A percentile compares a stretch with the other conserved stretches of the same genome.
phyloP scores from a whole-genome alignment of 2,329 filamentous ascomycete genomes.

The Grosmannia clavigera region DNA sequence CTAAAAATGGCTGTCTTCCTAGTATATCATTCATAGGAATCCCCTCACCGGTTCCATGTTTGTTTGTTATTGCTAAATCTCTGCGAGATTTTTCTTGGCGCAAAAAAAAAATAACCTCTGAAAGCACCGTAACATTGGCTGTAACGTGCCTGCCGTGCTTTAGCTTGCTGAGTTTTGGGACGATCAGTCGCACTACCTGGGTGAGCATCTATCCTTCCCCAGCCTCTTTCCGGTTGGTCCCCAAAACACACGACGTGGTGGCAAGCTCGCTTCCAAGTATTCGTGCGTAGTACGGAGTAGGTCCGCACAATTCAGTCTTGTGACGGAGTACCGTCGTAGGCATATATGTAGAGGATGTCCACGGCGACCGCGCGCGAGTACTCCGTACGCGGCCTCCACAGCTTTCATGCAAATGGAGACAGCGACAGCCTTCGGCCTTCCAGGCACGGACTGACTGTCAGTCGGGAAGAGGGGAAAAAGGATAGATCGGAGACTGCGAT shows the following conservation, averaged over 20 bases:
- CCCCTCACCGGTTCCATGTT: not conserved
- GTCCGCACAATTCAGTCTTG: not conserved
- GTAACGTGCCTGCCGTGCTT: not conserved
- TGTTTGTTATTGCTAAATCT: not conserved
- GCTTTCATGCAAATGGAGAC: not conserved
- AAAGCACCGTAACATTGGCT: not conserved
- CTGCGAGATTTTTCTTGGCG: not conserved
- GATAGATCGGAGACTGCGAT: not conserved
- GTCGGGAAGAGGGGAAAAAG: not conserved
- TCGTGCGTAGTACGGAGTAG: not conserved
- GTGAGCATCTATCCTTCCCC: not conserved
- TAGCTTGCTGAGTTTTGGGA: not conserved
- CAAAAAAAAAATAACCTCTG: not conserved
- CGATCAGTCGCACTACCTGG: not conserved
- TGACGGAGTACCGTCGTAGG: no score
- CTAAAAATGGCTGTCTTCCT: not conserved
- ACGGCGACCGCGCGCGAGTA: not conserved
- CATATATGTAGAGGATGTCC: not conserved
- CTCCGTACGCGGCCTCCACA: not conserved
- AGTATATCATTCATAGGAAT: not conserved
- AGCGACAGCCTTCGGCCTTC: not conserved
- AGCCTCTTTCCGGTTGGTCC: not conserved
- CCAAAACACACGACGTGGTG: no score
- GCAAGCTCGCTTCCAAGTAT: no score
- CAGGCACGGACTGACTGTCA: not conserved